Evolutionary conservation across 2,329 filamentous ascomycete species (phyloP), one percentile per base, ranked within the genome.

Genomic region (Magnaporthiopsis incrustans): DNA sequence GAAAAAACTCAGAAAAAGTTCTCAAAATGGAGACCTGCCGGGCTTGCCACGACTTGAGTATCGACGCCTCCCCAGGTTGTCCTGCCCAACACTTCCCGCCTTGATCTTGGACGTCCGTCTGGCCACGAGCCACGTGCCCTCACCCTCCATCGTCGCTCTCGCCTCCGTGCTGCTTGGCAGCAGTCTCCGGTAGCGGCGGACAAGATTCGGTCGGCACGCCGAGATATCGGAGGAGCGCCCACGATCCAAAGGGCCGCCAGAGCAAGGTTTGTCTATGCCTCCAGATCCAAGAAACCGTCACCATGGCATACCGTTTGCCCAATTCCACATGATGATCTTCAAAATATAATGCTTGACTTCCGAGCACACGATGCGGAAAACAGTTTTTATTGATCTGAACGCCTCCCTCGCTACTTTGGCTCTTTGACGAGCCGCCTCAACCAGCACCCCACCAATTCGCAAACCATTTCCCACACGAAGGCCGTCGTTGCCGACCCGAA

Each of bases 341-440:
- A 61, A 50, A 33, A 59, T 63, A 59, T 65, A 60, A 63, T 63
- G 63, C 61, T 64, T 64, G 60, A 61, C 57, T 60, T 59, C 32
- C 53, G 56, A 64, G 58, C 44, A 57, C 27, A 56, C 57, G 56
- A 58, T 63, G 62, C 57, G 62, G 60, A 61, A 30, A 38, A 61
- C 53, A 61, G 30, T 58, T 57, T 44, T 30, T 30, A 35, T 50
- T n/a, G 44, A 53, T 53, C 60, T 61, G 60, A 61, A 61, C 38
- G 26, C 27, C 14, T 26, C 61, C 32, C 22, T 26, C 3, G 12
- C 64, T 44, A 10, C 7, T 59, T 18, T 18, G 32, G 50, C 6
- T 30, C 8, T 60, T 67, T 12, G 32, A 30, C 14, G n/a, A 53
- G 44, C 44, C 44, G 44, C 44, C 38, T 53, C 18, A 53, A 53